phyloP scores from a whole-genome alignment of 768 basidiomycete genomes.

The Boletus insuetus region DNA sequence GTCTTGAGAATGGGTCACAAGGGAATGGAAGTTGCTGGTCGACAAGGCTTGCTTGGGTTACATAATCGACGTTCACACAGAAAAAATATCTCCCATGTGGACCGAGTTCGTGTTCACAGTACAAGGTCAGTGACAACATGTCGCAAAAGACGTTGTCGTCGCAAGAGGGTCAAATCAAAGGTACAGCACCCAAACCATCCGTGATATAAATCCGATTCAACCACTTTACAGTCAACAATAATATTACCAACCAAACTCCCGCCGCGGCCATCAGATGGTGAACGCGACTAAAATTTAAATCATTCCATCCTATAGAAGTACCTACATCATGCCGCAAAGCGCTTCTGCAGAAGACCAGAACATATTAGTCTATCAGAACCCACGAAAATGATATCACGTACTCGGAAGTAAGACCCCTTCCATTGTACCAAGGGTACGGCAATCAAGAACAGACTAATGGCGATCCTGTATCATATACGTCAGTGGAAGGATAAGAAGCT shows the following conservation, averaged over 20 bases:
- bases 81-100: too few species aligned
- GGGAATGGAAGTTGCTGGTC: background rate
- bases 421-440: slow-evolving; percentile 36
- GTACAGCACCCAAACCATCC: too few species aligned
- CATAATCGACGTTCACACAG: background rate
- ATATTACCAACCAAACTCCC: too few species aligned
- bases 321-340: slow-evolving; percentile 14
- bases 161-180: too few species aligned
- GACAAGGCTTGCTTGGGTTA: background rate
- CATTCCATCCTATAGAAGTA: too few species aligned
- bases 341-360: slow-evolving; percentile 11
- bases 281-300: too few species aligned
- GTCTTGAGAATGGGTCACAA: background rate
- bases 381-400: slow-evolving; percentile 15
- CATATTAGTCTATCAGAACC: background rate
- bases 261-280: too few species aligned
- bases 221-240: too few species aligned
- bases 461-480: slow-evolving; percentile 23
- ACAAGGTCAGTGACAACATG: too few species aligned
- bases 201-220: too few species aligned
- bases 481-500: background rate
- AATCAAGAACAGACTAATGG: slow-evolving; percentile 34
- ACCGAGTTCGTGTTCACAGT: too few species aligned
- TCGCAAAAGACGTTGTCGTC: too few species aligned
- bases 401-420: slow-evolving; percentile 34